A percentile compares a stretch with the other conserved stretches of the same genome.
These are phyloP conservation scores for Daldinia loculata DNA, from an alignment of 495 filamentous ascomycete species.

Conservation along the genomic window DNA sequence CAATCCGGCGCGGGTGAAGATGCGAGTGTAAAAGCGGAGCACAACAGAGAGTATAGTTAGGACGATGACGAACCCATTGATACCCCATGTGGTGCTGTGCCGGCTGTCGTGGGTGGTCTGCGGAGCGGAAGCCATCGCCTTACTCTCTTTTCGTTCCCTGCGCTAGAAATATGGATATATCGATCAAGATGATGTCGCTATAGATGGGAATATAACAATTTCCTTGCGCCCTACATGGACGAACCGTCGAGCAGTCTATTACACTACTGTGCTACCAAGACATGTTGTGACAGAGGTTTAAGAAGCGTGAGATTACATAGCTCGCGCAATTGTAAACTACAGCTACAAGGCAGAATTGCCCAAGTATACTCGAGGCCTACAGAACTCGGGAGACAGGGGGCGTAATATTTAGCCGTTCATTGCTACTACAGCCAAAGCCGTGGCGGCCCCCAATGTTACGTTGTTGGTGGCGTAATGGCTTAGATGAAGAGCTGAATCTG, in stretches of 20 bases:
- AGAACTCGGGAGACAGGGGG: not conserved
- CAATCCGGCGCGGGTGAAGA: constrained; percentile 37
- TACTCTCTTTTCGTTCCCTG: no score
- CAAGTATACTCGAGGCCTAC: not conserved
- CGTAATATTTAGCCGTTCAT: not conserved
- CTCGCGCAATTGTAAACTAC: not conserved
- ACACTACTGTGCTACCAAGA: not conserved
- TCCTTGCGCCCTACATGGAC: not conserved
- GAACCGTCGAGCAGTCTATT: not conserved
- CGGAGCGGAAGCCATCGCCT: constrained; percentile 9
- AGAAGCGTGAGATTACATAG: not conserved
- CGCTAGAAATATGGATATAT: not conserved
- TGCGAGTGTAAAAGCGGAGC: constrained; percentile 45
- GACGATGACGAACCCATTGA: constrained; percentile 34
- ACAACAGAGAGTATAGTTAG: constrained; percentile 30
- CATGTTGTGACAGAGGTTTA: not conserved
- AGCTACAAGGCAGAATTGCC: not conserved
- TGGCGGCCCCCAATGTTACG: not conserved
- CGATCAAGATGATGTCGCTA: not conserved
- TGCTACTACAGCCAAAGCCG: not conserved
- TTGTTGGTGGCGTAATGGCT: not conserved
- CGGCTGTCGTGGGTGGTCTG: not conserved
- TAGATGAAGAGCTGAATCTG: not conserved
- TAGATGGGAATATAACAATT: not conserved
- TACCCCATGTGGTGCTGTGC: constrained; percentile 5